A percentile compares a stretch with the other conserved stretches of the same genome.
These are phyloP conservation scores for Nymphaea thermarum DNA, from an alignment of 164 flowering plant species.

Conservation along the genomic window DNA sequence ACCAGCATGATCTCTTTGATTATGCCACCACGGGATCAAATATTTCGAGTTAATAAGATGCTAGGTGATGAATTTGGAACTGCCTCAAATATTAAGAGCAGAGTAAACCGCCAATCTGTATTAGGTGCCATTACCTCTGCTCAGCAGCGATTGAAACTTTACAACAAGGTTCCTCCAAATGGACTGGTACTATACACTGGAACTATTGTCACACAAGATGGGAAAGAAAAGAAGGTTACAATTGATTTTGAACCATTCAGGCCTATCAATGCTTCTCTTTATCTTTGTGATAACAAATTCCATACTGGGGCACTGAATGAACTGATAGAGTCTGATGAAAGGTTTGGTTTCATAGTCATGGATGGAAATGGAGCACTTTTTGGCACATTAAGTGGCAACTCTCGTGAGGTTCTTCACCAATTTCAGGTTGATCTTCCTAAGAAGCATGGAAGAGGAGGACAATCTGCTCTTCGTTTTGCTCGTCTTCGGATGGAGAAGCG, in stretches of 20 bases:
- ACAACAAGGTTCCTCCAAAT: conserved; percentile 33
- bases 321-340: conserved; percentile 8
- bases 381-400: conserved; percentile 30
- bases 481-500: conserved; percentile 20
- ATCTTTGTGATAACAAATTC: conserved; percentile 12
- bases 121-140: conserved; percentile 38
- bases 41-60: conserved; percentile 43
- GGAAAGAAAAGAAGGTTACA: conserved; percentile 35
- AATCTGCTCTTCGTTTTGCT: conserved; percentile 34
- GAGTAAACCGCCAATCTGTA: conserved; percentile 33
- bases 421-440: conserved; percentile 33
- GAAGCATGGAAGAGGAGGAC: conserved; percentile 42
- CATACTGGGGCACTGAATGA: conserved; percentile 8
- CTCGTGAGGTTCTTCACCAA: conserved; percentile 15
- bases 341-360: conserved; percentile 8
- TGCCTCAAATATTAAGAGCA: conserved; percentile 43
- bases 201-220: conserved; percentile 34
- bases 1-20: conserved; percentile 52
- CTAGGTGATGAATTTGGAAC: conserved; percentile 46
- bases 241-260: conserved; percentile 36
- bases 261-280: conserved; percentile 32
- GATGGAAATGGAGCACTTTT: conserved; percentile 43
- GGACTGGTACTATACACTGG: conserved; percentile 38
- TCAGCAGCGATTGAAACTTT: conserved; percentile 33
- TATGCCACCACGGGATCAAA: conserved; percentile 45